Percentiles rank a stretch among this genome's conserved stretches.
Conservation (phyloP, 495 filamentous ascomycete genomes). For the Trichocladium uniseriatum region DNA sequence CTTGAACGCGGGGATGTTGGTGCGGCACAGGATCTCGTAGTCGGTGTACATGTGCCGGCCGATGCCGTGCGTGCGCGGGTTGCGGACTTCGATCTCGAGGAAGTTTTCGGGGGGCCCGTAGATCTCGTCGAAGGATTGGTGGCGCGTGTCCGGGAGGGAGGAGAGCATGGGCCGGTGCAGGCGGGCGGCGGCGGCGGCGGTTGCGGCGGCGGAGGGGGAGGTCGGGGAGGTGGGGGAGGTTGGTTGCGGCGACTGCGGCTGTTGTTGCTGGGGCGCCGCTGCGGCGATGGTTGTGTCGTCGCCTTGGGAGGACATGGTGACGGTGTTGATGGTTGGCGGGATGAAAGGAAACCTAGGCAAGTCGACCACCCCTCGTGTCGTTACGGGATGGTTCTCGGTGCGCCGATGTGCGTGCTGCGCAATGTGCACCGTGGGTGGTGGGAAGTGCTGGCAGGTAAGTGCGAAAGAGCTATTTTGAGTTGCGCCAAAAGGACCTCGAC, state of each 20-base stretch:
- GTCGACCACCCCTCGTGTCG: not conserved
- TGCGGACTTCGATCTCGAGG: slow-evolving; percentile 93
- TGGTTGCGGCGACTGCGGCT: slow-evolving; percentile 13
- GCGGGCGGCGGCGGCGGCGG: slow-evolving; percentile 32
- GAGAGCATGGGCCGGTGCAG: slow-evolving; percentile 55
- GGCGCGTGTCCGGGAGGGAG: slow-evolving; percentile 73
- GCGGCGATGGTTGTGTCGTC: slow-evolving; percentile 15
- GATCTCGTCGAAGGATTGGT: slow-evolving; percentile 97
- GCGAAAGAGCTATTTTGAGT: too few relatives aligned
- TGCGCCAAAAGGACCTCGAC: too few relatives aligned
- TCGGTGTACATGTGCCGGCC: slow-evolving; percentile 96
- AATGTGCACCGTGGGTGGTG: too few relatives aligned
- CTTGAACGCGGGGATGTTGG: slow-evolving; percentile 98
- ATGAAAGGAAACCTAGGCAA: too few relatives aligned
- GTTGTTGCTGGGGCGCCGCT: slow-evolving; percentile 16
- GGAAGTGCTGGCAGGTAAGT: too few relatives aligned
- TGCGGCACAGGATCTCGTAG: slow-evolving; percentile 93
- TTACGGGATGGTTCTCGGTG: not conserved
- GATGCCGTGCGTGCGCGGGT: slow-evolving; percentile 90
- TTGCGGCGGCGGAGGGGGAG: slow-evolving; percentile 14
- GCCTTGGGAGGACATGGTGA: slow-evolving; percentile 4
- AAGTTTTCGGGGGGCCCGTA: slow-evolving; percentile 99
- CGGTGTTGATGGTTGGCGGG: not conserved
- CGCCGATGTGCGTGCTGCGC: too few relatives aligned
- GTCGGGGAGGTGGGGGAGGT: slow-evolving; percentile 28